These are phyloP conservation scores for Ceratocystiopsis minuta DNA, from an alignment of 2,329 filamentous ascomycete genomes.

Conservation along the genomic window DNA sequence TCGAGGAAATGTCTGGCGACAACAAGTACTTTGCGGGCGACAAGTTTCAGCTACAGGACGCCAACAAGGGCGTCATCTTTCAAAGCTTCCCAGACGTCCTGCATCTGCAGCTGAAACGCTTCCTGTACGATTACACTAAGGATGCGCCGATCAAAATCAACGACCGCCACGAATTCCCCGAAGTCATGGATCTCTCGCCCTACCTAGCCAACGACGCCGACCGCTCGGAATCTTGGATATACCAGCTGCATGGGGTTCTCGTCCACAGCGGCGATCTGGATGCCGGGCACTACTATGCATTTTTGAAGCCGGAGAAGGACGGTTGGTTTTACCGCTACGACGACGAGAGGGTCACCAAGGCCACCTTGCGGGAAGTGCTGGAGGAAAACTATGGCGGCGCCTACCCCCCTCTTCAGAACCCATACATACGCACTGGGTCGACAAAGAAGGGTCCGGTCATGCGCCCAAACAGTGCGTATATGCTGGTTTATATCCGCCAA, in stretches of 20 bases:
- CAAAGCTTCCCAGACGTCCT: slow-evolving; percentile 86
- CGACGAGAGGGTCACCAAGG: slow-evolving; percentile 90
- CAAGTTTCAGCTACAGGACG: slow-evolving; percentile 82
- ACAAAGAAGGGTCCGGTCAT: slow-evolving; percentile 40
- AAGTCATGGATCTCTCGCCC: slow-evolving; percentile 65
- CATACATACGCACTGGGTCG: slow-evolving; percentile 25
- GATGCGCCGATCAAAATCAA: slow-evolving; percentile 99
- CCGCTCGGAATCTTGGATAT: slow-evolving; percentile 73
- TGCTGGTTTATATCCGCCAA: slow-evolving; percentile 94
- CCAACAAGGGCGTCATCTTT: slow-evolving; percentile 95
- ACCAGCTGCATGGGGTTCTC: slow-evolving; percentile 84
- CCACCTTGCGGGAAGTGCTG: slow-evolving; percentile 74
- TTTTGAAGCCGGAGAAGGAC: slow-evolving; percentile 81
- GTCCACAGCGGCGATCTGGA: slow-evolving; percentile 95
- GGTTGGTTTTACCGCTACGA: slow-evolving; percentile 96
- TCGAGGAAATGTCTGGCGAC: slow-evolving; percentile 92
- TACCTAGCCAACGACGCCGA: slow-evolving; percentile 79
- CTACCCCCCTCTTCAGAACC: slow-evolving; percentile 33
- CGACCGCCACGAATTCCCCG: slow-evolving; percentile 77
- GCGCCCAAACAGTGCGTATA: slow-evolving; percentile 76
- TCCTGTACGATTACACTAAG: slow-evolving; percentile 90
- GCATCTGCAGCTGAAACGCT: slow-evolving; percentile 88
- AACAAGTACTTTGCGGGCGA: slow-evolving; percentile 95
- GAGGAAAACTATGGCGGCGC: slow-evolving; percentile 96
- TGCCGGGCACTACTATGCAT: slow-evolving; percentile 95